A percentile compares a stretch with the other conserved stretches of the same genome.
Conservation (phyloP, 495 filamentous ascomycete species). For the Aspergillus ellipticus region DNA sequence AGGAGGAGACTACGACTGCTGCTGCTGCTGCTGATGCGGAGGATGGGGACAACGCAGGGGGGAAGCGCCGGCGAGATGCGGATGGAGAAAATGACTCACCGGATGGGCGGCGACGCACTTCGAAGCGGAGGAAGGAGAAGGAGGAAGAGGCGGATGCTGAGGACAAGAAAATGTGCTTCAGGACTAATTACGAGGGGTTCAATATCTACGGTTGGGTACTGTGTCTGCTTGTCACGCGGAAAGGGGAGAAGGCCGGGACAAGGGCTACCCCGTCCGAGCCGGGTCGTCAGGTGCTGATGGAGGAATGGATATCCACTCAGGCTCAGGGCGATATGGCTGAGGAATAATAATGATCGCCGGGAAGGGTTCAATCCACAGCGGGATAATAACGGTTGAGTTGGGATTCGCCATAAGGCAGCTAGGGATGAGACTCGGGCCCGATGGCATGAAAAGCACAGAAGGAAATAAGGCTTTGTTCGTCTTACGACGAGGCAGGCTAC, state of each 20-base stretch:
- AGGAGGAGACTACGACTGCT: neutral
- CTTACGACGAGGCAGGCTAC: neutral
- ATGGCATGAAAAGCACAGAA: too few species aligned
- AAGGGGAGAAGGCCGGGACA: conserved; percentile 39
- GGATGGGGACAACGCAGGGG: conserved; percentile 4
- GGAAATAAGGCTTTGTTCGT: neutral
- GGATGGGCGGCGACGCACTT: conserved; percentile 10
- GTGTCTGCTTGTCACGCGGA: conserved; percentile 83
- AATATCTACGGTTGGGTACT: conserved; percentile 88
- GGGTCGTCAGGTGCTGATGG: conserved; percentile 74
- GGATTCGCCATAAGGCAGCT: neutral
- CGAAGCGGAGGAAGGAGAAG: conserved; percentile 17
- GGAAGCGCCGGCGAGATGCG: conserved; percentile 3
- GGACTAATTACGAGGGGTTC: conserved; percentile 90
- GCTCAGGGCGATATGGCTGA: conserved; percentile 43
- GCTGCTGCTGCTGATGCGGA: conserved; percentile 11
- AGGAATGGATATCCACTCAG: conserved; percentile 87
- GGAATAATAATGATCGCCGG: conserved; percentile 26
- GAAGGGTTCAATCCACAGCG: neutral
- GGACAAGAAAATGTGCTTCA: conserved; percentile 82
- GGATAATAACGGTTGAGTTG: neutral
- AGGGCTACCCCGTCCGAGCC: conserved; percentile 28
- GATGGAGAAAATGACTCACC: conserved; percentile 1
- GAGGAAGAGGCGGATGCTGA: conserved; percentile 46
- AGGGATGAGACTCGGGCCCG: neutral